phyloP scores from a whole-genome alignment of 441 rosid species.

The Eruca vesicaria region DNA sequence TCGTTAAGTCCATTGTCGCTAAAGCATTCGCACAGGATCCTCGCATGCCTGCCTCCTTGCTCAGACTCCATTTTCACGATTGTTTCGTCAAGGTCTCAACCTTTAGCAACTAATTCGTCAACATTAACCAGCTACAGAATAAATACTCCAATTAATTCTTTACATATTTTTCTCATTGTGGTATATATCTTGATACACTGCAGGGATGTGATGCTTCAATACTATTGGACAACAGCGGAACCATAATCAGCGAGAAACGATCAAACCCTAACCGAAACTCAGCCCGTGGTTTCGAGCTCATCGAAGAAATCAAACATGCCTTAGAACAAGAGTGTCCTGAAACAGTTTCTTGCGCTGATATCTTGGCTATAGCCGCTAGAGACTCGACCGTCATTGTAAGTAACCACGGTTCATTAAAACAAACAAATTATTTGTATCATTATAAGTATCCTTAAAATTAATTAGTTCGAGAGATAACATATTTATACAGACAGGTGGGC shows the following conservation, averaged over 20 bases:
- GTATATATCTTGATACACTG: not conserved
- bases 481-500: slow-evolving; percentile 65
- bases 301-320: slow-evolving; percentile 72
- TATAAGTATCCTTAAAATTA: not conserved
- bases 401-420: not conserved
- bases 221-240: slow-evolving; percentile 58
- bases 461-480: not conserved
- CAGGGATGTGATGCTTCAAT: slow-evolving; percentile 89
- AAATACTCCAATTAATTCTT: not conserved
- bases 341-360: slow-evolving; percentile 86
- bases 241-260: slow-evolving; percentile 63
- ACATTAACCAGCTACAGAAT: not conserved
- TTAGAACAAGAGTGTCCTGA: slow-evolving; percentile 70
- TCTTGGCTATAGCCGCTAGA: slow-evolving; percentile 74
- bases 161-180: not conserved
- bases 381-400: slow-evolving; percentile 79
- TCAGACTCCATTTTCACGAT: slow-evolving; percentile 86
- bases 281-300: slow-evolving; percentile 71
- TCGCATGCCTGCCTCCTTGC: slow-evolving; percentile 83
- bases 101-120: not conserved
- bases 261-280: slow-evolving; percentile 76
- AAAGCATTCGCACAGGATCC: slow-evolving; percentile 64
- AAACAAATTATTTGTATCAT: not conserved
- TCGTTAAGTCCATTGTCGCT: slow-evolving; percentile 63
- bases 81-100: slow-evolving; percentile 65